These are phyloP conservation scores for Austropuccinia psidii DNA, from an alignment of 1,284 basidiomycete species.

Conservation along the genomic window DNA sequence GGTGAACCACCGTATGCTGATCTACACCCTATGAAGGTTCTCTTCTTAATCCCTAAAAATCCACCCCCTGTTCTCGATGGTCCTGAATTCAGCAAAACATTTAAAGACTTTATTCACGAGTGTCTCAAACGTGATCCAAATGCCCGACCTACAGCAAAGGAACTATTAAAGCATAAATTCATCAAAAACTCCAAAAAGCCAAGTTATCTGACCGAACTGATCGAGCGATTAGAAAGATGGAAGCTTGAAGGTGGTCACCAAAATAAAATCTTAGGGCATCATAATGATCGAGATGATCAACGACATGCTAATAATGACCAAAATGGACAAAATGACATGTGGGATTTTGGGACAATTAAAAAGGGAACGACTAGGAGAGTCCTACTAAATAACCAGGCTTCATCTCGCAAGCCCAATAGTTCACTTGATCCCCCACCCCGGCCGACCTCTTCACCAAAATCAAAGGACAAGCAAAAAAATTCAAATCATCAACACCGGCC, in stretches of 20 bases:
- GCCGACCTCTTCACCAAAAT: conserved; percentile 55
- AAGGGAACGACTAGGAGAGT: conserved; percentile 48
- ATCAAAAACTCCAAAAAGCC: conserved; percentile 90
- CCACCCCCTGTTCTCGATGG: conserved; percentile 78
- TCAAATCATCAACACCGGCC: conserved; percentile 39
- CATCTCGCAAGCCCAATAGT: conserved; percentile 32
- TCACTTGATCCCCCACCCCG: conserved; percentile 51
- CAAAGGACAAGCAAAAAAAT: conserved; percentile 57
- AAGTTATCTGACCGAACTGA: conserved; percentile 84
- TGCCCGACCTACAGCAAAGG: conserved; percentile 83
- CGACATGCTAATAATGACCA: conserved; percentile 55
- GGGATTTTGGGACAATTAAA: conserved; percentile 88
- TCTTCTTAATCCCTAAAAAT: conserved; percentile 97
- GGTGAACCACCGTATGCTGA: conserved; percentile 97
- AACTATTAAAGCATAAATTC: conserved; percentile 92
- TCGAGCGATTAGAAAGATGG: conserved; percentile 90
- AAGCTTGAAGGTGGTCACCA: conserved; percentile 56
- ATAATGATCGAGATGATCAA: conserved; percentile 63
- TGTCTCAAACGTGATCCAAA: conserved; percentile 91
- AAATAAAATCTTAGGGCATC: conserved; percentile 53
- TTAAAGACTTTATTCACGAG: conserved; percentile 84
- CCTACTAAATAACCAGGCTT: conserved; percentile 9
- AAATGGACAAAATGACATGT: conserved; percentile 70
- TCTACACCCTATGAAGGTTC: conserved; percentile 96
- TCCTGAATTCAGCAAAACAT: conserved; percentile 74